Evolutionary conservation across 2,329 filamentous ascomycete genomes (phyloP).

Genomic region (Epichloe coenophiala): DNA sequence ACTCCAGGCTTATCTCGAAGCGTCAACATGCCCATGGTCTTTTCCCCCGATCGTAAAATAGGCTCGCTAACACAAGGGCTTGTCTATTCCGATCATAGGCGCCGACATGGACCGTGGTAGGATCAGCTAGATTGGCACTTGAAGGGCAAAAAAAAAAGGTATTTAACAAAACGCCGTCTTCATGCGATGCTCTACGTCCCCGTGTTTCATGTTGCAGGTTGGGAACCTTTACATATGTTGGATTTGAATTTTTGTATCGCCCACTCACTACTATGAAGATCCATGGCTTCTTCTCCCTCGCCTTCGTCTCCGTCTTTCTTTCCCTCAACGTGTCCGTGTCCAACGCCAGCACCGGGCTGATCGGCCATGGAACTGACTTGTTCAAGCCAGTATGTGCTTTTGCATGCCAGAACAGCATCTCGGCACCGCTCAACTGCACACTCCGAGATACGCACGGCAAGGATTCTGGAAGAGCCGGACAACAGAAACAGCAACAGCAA

Average conservation of each 20-base stretch:
- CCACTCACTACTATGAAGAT: neutral
- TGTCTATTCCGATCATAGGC: neutral
- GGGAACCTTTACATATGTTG: no score
- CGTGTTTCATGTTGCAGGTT: no score
- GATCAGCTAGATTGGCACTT: neutral
- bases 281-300: neutral
- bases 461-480: no score
- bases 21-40: neutral
- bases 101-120: neutral
- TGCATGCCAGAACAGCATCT: conserved; percentile 12
- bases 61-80: neutral
- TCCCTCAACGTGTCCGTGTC: neutral
- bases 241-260: no score
- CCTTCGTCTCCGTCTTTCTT: neutral
- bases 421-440: conserved; percentile 13
- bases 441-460: neutral
- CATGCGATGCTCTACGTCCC: no score
- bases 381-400: conserved; percentile 18
- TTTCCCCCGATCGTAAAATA: neutral
- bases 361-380: conserved; percentile 11
- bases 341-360: conserved; percentile 1
- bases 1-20: neutral
- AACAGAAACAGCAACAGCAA: no score
- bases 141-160: neutral
- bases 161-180: neutral